phyloP scores from a whole-genome alignment of 257 asterid species.

The Solanum piurae region DNA sequence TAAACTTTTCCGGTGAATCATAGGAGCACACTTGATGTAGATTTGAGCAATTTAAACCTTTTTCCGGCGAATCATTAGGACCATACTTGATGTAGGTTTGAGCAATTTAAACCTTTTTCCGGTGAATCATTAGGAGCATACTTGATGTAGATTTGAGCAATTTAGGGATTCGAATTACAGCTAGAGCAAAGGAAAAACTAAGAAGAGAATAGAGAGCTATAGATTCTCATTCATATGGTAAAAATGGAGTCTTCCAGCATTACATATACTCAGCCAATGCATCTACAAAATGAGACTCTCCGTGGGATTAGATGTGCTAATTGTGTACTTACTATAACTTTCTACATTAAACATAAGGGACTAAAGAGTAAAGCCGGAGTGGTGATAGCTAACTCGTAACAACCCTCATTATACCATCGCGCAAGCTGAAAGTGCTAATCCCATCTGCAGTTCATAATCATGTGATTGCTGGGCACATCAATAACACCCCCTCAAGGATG shows the following conservation, averaged over 20 bases:
- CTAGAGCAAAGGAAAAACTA: background rate
- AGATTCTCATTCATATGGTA: background rate
- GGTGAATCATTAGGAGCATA: background rate
- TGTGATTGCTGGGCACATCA: background rate
- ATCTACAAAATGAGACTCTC: background rate
- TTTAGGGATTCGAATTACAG: background rate
- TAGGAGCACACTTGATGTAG: background rate
- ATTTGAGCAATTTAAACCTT: background rate
- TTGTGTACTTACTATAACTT: background rate
- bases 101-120: background rate
- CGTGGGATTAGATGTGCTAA: background rate
- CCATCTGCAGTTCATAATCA: background rate
- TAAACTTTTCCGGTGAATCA: background rate
- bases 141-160: background rate
- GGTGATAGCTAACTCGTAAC: background rate
- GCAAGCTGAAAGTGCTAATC: background rate
- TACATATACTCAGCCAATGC: background rate
- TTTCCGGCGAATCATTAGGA: background rate
- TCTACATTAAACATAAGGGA: background rate
- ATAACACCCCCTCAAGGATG: background rate
- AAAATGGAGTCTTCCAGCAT: background rate
- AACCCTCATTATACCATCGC: background rate
- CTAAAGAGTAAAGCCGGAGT: background rate
- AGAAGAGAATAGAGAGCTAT: background rate
- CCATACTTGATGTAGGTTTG: background rate